Base-by-base conservation (phyloP, 2,329 filamentous ascomycete genomes). In the Cytospora chrysosperma region DNA sequence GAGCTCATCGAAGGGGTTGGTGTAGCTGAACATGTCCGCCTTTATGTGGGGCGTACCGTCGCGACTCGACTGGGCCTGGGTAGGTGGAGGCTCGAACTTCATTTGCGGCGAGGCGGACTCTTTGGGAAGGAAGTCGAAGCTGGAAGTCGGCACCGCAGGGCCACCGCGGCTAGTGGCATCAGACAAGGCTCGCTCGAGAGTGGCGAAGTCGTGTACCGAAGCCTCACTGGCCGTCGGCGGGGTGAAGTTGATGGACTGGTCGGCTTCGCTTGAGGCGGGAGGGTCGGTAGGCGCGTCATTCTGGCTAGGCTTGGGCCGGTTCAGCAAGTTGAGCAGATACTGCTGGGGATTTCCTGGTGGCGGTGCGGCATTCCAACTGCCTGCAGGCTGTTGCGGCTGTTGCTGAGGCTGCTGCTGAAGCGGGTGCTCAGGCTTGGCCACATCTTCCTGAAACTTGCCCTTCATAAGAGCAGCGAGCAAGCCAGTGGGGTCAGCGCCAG, bases 291-390 rank as follows among this genome's bases (percentile, higher is more conserved):
- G 79, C 58, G 78, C 77, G 54, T 87, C 84, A 55, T 78, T 80
- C 74, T 88, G 86, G 63, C 82, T 80, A 15, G 86, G 86, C 77
- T 89, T 93, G 59, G 90, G 88, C 56, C 90, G 88, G 72, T 93
- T 95, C 67, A 99, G 84, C 64, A 98, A 82, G 70, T 92, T 90
- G 67, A 98, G 86, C 55, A 99, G 82, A 72, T 95, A 91, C 67
- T 94, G 88, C 75, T 96, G 91, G 5, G 93, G 91, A 74, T 92
- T 89, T 54, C 86, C 82, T 26, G 84, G 77, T 59, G 86, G 84
- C 51, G 84, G 79, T 37, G 79, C 78, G 28, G 79, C 75, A 67
- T 76, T 79, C 76, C 82, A 84, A 47, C 71, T 68, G 40, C 76
- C 69, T 49, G 69, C 56, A 50, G 71, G 53, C 62, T 51, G 56